These are phyloP conservation scores for Haemoproteus tartakovskyi DNA, from an alignment of 169 alveolate genomes.

Conservation along the genomic window DNA sequence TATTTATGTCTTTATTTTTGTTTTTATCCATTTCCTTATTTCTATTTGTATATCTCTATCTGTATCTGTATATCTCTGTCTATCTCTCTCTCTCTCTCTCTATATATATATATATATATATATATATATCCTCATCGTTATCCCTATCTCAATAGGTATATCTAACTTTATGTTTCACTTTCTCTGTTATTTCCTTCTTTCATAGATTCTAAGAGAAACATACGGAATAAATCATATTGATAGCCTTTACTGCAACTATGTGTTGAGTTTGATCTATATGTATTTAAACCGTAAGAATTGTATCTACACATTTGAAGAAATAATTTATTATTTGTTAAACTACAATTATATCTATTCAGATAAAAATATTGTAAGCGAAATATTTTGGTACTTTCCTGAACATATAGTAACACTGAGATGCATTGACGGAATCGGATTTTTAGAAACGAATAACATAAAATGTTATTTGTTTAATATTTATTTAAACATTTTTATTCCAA, in stretches of 20 bases:
- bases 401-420: neutral
- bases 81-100: neutral
- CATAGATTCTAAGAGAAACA: neutral
- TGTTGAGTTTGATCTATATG: conserved; percentile 12
- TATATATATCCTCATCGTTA: too few species aligned
- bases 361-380: neutral
- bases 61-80: neutral
- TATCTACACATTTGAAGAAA: conserved; percentile 13
- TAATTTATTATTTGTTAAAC: conserved; percentile 12
- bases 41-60: neutral
- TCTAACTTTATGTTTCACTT: too few species aligned
- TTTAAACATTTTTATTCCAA: conserved; percentile 13
- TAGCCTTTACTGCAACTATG: conserved; percentile 6
- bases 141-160: too few species aligned
- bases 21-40: neutral
- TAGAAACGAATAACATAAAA: neutral
- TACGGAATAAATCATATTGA: conserved; percentile 22
- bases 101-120: too few species aligned
- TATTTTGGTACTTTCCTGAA: conserved; percentile 27
- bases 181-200: too few species aligned
- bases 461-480: conserved; percentile 5
- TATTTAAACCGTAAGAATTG: conserved; percentile 8
- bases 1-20: neutral
- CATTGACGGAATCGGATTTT: neutral
- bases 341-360: conserved; percentile 7